Conservation (phyloP, 306 rosid species). For the Styphnolobium japonicum region DNA sequence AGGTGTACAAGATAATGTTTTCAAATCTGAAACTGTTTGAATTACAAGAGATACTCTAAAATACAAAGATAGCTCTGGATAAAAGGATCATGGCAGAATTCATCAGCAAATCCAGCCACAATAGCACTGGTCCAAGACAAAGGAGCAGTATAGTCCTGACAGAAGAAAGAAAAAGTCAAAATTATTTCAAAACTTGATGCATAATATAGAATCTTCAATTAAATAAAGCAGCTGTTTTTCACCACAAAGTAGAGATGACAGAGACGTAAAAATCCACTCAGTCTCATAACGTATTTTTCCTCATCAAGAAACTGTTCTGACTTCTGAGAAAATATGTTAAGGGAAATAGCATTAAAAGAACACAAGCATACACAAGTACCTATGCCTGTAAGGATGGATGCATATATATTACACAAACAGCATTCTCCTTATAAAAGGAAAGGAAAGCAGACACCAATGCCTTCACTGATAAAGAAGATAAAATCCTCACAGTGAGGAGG, state of each 20-base stretch:
- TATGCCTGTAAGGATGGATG: background rate
- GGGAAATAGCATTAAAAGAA: background rate
- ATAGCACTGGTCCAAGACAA: constrained; percentile 35
- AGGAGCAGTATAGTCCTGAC: constrained; percentile 33
- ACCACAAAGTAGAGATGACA: background rate
- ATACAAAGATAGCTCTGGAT: constrained; percentile 40
- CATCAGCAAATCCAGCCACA: constrained; percentile 34
- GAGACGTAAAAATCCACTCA: background rate
- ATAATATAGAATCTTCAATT: background rate
- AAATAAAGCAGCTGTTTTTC: background rate
- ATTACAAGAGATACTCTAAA: constrained; percentile 43
- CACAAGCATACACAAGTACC: background rate
- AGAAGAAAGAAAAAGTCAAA: constrained; percentile 13
- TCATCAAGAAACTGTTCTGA: constrained; percentile 2
- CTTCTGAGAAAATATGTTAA: background rate
- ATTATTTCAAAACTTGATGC: constrained; percentile 11
- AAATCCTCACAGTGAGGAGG: background rate
- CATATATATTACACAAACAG: background rate
- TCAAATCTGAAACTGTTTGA: constrained; percentile 39
- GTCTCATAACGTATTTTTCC: background rate
- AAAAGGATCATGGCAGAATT: constrained; percentile 24
- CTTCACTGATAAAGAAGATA: constrained; percentile 3
- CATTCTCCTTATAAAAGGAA: background rate
- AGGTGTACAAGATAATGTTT: constrained; percentile 35
- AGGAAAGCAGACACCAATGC: background rate